A percentile compares a stretch with the other conserved stretches of the same genome.
These are phyloP conservation scores for Leishmania arabica DNA, from an alignment of 208 protist genomes.

Conservation along the genomic window DNA sequence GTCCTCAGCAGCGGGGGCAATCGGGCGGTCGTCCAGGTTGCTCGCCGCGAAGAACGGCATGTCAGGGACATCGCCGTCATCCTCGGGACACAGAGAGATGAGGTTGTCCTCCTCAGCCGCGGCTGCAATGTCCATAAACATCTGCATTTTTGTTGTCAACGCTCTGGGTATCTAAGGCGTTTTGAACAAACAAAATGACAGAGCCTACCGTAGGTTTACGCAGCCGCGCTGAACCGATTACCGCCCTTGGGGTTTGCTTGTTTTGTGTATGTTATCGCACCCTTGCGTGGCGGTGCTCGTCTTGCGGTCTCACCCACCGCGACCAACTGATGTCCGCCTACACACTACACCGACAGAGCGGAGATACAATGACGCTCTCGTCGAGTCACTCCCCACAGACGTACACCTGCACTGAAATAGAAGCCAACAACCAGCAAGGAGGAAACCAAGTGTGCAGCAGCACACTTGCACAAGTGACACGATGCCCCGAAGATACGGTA, in stretches of 20 bases:
- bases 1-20: constrained; percentile 72
- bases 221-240: background rate
- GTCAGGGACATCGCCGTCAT: constrained; percentile 44
- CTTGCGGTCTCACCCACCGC: background rate
- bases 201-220: background rate
- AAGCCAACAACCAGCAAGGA: background rate
- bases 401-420: background rate
- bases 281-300: background rate
- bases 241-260: background rate
- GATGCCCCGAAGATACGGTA: background rate
- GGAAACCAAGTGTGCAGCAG: background rate
- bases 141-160: background rate
- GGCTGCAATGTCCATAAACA: constrained; percentile 22
- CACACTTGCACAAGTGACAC: background rate
- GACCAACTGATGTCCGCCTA: too few species aligned
- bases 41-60: constrained; percentile 82
- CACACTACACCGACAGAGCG: background rate
- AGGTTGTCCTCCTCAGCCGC: constrained; percentile 22
- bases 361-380: background rate
- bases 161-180: background rate
- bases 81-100: constrained; percentile 36
- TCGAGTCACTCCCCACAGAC: background rate
- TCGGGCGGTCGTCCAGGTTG: constrained; percentile 66
- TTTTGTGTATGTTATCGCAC: background rate
- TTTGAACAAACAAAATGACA: background rate